These are phyloP conservation scores for Chloris gayana DNA, from an alignment of 176 grass and related monocot genomes.

Conservation along the genomic window DNA sequence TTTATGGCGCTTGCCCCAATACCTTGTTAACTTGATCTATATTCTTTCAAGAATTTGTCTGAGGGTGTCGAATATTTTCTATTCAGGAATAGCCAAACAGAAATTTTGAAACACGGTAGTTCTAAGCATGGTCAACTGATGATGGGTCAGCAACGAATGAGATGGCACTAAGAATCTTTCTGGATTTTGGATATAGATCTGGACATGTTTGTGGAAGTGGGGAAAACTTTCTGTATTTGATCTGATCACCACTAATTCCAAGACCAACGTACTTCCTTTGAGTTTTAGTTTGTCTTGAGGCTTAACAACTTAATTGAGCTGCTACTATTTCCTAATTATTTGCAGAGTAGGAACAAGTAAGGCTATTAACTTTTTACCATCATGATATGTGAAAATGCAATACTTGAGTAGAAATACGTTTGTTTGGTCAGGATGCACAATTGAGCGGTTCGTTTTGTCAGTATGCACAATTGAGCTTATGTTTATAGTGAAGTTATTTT, in stretches of 20 bases:
- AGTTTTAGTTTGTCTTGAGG: slow-evolving; percentile 3
- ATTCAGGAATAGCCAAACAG: not conserved
- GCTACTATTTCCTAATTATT: not conserved
- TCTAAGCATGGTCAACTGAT: not conserved
- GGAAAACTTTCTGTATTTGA: not conserved
- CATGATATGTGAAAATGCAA: not conserved
- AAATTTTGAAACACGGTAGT: not conserved
- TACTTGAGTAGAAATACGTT: not conserved
- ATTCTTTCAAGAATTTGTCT: not conserved
- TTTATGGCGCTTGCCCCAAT: not conserved
- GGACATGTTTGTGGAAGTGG: not conserved
- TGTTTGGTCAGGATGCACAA: not conserved
- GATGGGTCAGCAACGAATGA: not conserved
- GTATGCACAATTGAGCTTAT: not conserved
- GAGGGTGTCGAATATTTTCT: not conserved
- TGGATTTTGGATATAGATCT: not conserved
- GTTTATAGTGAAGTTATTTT: not conserved
- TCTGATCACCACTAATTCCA: not conserved
- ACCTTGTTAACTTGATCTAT: slow-evolving; percentile 4
- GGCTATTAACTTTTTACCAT: not conserved
- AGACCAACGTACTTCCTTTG: not conserved
- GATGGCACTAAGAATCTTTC: not conserved
- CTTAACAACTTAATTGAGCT: not conserved
- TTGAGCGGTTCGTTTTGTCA: not conserved
- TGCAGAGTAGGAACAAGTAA: not conserved